phyloP scores from a whole-genome alignment of 1,139 yeast genomes.

The Suhomyces terraborum region DNA sequence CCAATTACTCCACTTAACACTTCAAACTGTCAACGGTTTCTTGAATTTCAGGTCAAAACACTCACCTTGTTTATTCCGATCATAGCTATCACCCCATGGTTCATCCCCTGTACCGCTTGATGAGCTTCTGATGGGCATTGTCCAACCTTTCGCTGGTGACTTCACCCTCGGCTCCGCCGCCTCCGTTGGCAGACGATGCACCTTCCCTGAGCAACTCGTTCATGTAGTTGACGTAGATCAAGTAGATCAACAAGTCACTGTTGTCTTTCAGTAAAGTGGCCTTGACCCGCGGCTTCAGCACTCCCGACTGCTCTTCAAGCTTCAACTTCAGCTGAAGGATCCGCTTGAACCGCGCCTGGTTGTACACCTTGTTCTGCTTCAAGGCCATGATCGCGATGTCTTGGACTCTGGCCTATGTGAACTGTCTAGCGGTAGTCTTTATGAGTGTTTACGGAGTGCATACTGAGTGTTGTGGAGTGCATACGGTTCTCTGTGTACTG shows the following conservation, averaged over 20 bases:
- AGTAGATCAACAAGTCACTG: slow-evolving; percentile 47
- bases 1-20: no score
- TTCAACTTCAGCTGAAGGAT: slow-evolving; percentile 22
- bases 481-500: no score
- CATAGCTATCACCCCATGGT: no score
- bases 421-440: no score
- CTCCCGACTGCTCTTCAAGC: not conserved
- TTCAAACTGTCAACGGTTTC: no score
- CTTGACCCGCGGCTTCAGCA: slow-evolving; percentile 6
- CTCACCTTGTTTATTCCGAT: no score
- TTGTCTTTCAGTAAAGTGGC: slow-evolving; percentile 37
- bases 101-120: slow-evolving; percentile 33
- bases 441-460: no score
- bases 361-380: slow-evolving; percentile 22
- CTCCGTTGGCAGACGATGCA: slow-evolving; percentile 36
- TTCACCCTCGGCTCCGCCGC: slow-evolving; percentile 32
- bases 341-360: slow-evolving; percentile 23
- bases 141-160: slow-evolving; percentile 22
- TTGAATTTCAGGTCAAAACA: no score
- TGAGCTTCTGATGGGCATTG: slow-evolving; percentile 24
- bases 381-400: slow-evolving; percentile 1
- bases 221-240: slow-evolving; percentile 51
- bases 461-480: no score
- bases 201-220: slow-evolving; percentile 39
- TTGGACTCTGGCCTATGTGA: no score